These are phyloP conservation scores for Chlorella sp. DNA, from an alignment of 139 green algal genomes.

Conservation along the genomic window DNA sequence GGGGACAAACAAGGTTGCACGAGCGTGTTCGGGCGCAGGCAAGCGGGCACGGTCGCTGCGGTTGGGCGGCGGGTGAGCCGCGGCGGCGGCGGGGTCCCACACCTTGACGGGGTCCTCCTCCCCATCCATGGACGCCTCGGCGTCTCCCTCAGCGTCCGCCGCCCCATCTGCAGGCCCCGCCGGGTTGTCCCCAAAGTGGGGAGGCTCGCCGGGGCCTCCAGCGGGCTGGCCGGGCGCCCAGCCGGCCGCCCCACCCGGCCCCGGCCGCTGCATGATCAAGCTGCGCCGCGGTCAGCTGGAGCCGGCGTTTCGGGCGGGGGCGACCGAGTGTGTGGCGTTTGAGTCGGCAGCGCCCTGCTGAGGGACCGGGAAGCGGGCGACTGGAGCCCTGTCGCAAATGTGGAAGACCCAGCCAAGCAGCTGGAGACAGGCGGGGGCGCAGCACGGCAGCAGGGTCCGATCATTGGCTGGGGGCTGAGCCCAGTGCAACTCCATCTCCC, in stretches of 20 bases:
- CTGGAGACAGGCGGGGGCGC: no score
- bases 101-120: conserved; percentile 43
- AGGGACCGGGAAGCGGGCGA: no score
- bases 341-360: no score
- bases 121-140: not conserved
- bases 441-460: no score
- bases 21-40: not conserved
- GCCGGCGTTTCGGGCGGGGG: not conserved
- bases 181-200: not conserved
- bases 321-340: no score
- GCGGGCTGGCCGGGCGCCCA: not conserved
- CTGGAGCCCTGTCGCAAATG: no score
- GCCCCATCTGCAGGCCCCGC: not conserved
- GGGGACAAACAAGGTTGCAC: no score
- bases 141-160: not conserved
- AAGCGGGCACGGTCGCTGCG: no score
- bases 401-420: no score
- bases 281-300: not conserved
- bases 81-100: not conserved
- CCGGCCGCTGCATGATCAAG: not conserved
- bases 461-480: no score
- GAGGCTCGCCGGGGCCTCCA: not conserved
- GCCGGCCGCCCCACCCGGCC: not conserved
- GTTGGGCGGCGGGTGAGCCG: not conserved
- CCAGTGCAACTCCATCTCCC: no score